phyloP scores from a whole-genome alignment of 192 early-diverging fungal genomes.

The Gryganskiella cystojenkinii region DNA sequence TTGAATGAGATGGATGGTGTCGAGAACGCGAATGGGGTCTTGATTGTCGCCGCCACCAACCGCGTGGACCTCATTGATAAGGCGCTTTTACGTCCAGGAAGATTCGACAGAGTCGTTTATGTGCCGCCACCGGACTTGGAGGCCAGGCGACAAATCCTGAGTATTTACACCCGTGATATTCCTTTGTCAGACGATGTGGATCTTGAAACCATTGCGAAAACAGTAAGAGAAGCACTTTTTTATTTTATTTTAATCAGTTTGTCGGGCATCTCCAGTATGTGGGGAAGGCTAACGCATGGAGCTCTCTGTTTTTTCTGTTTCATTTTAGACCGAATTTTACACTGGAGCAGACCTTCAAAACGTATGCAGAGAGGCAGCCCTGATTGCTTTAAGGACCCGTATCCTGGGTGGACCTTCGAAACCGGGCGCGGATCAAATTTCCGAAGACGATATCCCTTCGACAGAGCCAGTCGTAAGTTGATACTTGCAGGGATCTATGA shows the following conservation, averaged over 20 bases:
- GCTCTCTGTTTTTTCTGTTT: too few relatives aligned
- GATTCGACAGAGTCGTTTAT: slow-evolving; percentile 87
- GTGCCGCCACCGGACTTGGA: slow-evolving; percentile 66
- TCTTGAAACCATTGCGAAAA: slow-evolving; percentile 56
- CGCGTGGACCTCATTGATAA: slow-evolving; percentile 89
- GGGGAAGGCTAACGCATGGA: too few relatives aligned
- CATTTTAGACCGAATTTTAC: slow-evolving; percentile 62
- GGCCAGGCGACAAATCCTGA: slow-evolving; percentile 59
- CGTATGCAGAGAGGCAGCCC: slow-evolving; percentile 64
- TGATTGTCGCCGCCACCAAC: slow-evolving; percentile 91
- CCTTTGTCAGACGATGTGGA: slow-evolving; percentile 63
- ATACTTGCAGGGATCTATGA: too few relatives aligned
- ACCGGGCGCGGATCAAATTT: neutral
- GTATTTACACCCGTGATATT: slow-evolving; percentile 61
- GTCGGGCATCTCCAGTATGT: too few relatives aligned
- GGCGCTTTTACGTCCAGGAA: slow-evolving; percentile 83
- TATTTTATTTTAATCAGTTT: neutral
- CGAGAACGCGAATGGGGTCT: slow-evolving; percentile 72
- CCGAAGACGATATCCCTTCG: neutral
- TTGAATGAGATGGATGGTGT: slow-evolving; percentile 95
- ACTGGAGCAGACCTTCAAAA: slow-evolving; percentile 66
- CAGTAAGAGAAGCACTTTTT: slow-evolving; percentile 58
- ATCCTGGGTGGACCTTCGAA: slow-evolving; percentile 4
- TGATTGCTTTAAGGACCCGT: slow-evolving; percentile 55
- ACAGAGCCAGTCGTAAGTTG: slow-evolving; percentile 35